Evolutionary conservation across 495 filamentous ascomycete genomes (phyloP).

Genomic region (Daldinia decipiens): DNA sequence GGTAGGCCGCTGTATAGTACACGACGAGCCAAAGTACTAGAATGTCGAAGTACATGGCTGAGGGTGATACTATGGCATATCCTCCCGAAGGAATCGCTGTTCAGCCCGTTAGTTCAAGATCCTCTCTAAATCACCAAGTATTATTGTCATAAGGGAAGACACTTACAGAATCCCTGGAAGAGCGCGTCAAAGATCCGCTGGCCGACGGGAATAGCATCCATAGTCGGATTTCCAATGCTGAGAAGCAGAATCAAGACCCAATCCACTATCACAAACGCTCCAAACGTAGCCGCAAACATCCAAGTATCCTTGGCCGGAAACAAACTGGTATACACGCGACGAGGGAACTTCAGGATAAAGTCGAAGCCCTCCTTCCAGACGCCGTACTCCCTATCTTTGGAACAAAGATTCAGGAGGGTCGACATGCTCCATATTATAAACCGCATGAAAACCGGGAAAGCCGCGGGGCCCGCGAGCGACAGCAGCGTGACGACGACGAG

Average conservation of each 20-base stretch:
- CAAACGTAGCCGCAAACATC: conserved; percentile 72
- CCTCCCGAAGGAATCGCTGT: conserved; percentile 75
- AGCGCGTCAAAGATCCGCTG: conserved; percentile 74
- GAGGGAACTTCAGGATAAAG: conserved; percentile 76
- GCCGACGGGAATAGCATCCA: conserved; percentile 63
- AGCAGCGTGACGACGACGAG: conserved; percentile 75
- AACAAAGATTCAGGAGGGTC: conserved; percentile 51
- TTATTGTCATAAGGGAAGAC: background rate
- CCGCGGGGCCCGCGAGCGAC: conserved; percentile 79
- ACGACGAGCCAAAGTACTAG: conserved; percentile 79
- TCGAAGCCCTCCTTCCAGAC: conserved; percentile 65
- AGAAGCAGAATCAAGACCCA: conserved; percentile 78
- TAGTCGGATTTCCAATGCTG: conserved; percentile 70
- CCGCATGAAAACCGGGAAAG: conserved; percentile 73
- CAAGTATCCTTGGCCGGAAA: conserved; percentile 76
- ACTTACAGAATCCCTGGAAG: conserved; percentile 71
- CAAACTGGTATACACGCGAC: conserved; percentile 78
- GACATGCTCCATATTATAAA: conserved; percentile 73
- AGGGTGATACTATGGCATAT: conserved; percentile 79
- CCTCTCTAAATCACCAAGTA: background rate
- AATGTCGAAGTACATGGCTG: conserved; percentile 70
- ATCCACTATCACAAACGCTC: conserved; percentile 75
- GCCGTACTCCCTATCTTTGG: conserved; percentile 45
- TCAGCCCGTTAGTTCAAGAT: conserved; percentile 16
- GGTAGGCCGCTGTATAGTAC: conserved; percentile 80